Evolutionary conservation across 2,329 filamentous ascomycete genomes (phyloP).

Genomic region (Colletotrichum spaethianum): DNA sequence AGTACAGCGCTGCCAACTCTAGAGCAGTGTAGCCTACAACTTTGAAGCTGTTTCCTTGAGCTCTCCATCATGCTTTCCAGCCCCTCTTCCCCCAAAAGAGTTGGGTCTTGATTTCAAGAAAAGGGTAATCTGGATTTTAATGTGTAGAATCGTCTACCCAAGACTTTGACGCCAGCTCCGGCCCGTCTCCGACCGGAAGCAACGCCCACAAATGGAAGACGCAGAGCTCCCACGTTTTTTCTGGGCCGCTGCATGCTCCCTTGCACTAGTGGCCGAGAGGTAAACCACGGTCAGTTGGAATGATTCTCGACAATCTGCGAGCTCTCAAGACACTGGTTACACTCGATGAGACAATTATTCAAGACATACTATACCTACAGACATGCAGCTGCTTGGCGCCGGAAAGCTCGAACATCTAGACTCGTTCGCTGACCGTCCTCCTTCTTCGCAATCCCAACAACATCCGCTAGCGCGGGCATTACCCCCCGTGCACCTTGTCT

Average conservation of each 20-base stretch:
- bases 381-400: background rate
- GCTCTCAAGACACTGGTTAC: background rate
- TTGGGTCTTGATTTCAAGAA: background rate
- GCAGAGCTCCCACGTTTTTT: conserved; percentile 12
- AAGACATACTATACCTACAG: no score
- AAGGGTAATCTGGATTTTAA: background rate
- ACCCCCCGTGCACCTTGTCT: background rate
- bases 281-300: no score
- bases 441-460: conserved; percentile 6
- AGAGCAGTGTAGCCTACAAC: background rate
- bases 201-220: background rate
- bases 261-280: conserved; percentile 1
- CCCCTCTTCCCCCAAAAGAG: no score
- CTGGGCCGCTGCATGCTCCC: background rate
- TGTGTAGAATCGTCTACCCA: background rate
- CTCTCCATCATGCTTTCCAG: background rate
- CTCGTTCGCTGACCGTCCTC: no score
- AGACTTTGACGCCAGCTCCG: background rate
- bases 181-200: conserved; percentile 19
- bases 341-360: background rate
- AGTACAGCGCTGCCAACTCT: background rate
- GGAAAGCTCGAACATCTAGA: background rate
- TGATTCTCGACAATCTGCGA: background rate
- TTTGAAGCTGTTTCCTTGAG: background rate
- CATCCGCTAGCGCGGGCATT: background rate